Percentiles rank a stretch among this genome's conserved stretches.
Evolutionary conservation across 306 rosid species (phyloP).

Genomic region (Malus asiatica): DNA sequence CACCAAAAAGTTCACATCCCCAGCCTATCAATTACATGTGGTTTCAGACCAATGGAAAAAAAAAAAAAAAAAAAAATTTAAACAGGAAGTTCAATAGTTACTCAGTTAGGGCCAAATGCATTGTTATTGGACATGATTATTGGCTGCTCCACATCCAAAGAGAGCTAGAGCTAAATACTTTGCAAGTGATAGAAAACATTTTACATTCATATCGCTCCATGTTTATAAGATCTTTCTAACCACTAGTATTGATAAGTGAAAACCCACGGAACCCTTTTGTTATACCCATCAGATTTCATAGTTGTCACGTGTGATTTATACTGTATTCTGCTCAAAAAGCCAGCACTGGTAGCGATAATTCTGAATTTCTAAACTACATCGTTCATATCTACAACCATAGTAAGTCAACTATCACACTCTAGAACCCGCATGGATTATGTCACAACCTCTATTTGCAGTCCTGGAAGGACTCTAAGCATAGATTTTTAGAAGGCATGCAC

Average conservation of each 20-base stretch:
- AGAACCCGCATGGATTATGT: background rate
- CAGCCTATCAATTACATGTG: conserved; percentile 56
- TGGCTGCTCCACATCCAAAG: background rate
- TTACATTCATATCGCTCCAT: background rate
- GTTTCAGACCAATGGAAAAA: conserved; percentile 2
- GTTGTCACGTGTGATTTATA: background rate
- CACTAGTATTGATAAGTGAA: background rate
- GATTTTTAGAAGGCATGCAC: background rate
- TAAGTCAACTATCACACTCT: background rate
- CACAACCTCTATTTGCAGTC: background rate
- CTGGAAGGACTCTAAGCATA: background rate
- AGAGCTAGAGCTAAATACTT: background rate
- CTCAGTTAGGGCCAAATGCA: background rate
- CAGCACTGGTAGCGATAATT: background rate
- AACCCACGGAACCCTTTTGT: background rate
- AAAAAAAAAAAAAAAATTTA: background rate
- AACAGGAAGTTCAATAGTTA: background rate
- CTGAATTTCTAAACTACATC: background rate
- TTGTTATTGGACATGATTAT: background rate
- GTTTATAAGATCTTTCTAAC: background rate
- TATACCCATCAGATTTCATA: background rate
- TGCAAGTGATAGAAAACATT: background rate
- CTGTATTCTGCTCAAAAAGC: background rate
- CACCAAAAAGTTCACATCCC: conserved; percentile 51
- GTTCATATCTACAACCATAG: background rate